Base-by-base conservation (phyloP, 257 asterid species). In the Rubia yunnanensis region DNA sequence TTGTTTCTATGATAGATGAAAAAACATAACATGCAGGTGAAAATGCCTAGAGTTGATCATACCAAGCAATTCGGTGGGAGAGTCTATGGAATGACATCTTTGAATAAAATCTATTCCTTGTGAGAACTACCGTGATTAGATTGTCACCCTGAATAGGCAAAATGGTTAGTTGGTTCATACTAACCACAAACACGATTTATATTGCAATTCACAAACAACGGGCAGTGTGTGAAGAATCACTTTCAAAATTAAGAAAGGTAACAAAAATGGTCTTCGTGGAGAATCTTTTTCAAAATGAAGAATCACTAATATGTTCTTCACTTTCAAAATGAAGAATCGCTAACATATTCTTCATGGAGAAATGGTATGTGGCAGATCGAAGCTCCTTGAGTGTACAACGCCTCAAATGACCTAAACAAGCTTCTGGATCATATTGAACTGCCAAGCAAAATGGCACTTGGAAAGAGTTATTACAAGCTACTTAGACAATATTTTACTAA, bases 31-130 rank as follows among this genome's bases (percentile, higher is more conserved):
- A 22, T 27, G 5, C 13, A 26, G 17, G 32, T 7, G 22, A 3
- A n/a, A 17, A 55, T 5, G 24, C 24, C 7, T 1, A 32, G 9
- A 24, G 41, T 5, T 68, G 57, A 64, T 69, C 63, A 17, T 81
- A 94, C 99, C 99, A 81, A 41, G 99, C 98, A 67, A 94, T 88
- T 65, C 99, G 96, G 72, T 94, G 99, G 49, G 99, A 90, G 58
- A 94, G 92, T 71, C 98, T 91, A 41, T 85, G 92, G 70, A 94
- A 94, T 54, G 99, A 96, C 95, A 90, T 83, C 99, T 94, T 74
- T 94, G 99, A 68, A 94, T 94, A 77, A 94, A 94, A 61, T 90
- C 99, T 20, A 94, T 85, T 14, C 99, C 99, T 98, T 0, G 98
- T 94, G 32, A 94, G 78, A 75, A 88, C 88, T 67, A 91, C 98